These are phyloP conservation scores for Rhizopogon rudus DNA, from an alignment of 768 basidiomycete species.

Conservation along the genomic window DNA sequence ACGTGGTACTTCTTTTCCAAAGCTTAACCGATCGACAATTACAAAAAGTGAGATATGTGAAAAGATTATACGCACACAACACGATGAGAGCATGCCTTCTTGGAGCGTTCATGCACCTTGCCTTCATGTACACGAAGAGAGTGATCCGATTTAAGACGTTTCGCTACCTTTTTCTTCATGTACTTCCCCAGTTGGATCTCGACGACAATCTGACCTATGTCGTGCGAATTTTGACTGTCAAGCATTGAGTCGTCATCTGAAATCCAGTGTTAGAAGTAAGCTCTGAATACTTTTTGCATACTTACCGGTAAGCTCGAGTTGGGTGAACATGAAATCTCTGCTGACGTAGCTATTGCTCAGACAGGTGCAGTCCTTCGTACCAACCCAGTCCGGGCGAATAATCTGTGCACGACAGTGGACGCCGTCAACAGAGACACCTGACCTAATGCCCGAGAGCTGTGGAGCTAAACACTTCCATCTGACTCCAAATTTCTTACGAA, in stretches of 20 bases:
- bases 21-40: conserved; percentile 3
- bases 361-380: neutral
- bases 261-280: neutral
- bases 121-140: neutral
- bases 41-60: neutral
- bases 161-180: too few species aligned
- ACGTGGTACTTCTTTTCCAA: conserved; percentile 4
- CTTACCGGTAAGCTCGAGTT: conserved; percentile 13
- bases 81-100: conserved; percentile 17
- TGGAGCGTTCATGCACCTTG: conserved; percentile 14
- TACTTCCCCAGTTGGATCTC: neutral
- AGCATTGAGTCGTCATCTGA: conserved; percentile 18
- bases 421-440: conserved; percentile 9
- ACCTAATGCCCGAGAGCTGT: neutral
- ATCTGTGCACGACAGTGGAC: rapidly evolving
- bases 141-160: rapidly evolving
- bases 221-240: conserved; percentile 1
- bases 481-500: conserved; percentile 8
- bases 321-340: conserved; percentile 12
- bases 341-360: neutral
- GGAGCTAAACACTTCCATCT: conserved; percentile 9
- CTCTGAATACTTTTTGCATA: too few species aligned
- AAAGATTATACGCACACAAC: conserved; percentile 8
- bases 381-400: neutral
- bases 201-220: conserved; percentile 15